Conservation (phyloP, 257 asterid species). For the Scutellaria minor region DNA sequence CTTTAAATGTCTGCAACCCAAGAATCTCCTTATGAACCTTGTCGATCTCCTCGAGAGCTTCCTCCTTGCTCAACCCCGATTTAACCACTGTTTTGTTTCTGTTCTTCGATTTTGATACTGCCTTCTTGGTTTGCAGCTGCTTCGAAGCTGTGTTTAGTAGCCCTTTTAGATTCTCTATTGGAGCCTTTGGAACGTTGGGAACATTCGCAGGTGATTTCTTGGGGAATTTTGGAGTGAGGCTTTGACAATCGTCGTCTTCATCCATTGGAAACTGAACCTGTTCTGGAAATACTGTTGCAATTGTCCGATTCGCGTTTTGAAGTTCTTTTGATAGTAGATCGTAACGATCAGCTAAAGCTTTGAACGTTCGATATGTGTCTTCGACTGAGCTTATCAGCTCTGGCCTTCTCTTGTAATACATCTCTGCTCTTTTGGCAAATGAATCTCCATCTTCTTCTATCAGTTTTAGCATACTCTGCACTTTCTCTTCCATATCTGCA, state of each 20-base stretch:
- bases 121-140: conserved; percentile 45
- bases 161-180: conserved; percentile 46
- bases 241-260: conserved; percentile 41
- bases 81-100: conserved; percentile 38
- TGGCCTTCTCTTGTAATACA: conserved; percentile 89
- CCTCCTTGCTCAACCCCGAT: conserved; percentile 56
- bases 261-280: conserved; percentile 52
- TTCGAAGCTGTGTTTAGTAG: conserved; percentile 43
- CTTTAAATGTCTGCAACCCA: conserved; percentile 72
- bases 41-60: conserved; percentile 75
- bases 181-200: conserved; percentile 56
- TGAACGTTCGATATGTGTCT: conserved; percentile 71
- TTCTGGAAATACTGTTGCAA: conserved; percentile 61
- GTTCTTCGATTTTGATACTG: conserved; percentile 20
- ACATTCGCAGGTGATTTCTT: conserved; percentile 14
- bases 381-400: conserved; percentile 76
- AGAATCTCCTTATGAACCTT: conserved; percentile 82
- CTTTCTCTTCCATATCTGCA: conserved; percentile 87
- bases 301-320: conserved; percentile 67
- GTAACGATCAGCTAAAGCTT: conserved; percentile 85
- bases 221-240: conserved; percentile 26
- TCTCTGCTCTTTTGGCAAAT: conserved; percentile 84
- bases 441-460: conserved; percentile 93
- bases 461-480: conserved; percentile 71
- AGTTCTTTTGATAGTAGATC: conserved; percentile 80